Evolutionary conservation across 2,329 filamentous ascomycete genomes (phyloP).

Genomic region (Fusarium albidum): DNA sequence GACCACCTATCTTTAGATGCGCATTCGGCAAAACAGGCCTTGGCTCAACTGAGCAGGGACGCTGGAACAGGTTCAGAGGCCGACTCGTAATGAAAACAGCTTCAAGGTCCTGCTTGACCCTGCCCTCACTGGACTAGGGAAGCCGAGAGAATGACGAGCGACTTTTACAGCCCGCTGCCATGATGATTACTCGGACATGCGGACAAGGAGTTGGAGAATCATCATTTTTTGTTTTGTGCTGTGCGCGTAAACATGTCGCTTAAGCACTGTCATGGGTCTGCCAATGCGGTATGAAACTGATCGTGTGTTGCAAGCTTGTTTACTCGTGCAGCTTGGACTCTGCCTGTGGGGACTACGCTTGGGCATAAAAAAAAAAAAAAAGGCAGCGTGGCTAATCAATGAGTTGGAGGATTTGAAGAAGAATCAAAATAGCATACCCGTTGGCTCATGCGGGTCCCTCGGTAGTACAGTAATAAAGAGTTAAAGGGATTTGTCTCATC

Average conservation of each 20-base stretch:
- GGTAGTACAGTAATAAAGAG: not conserved
- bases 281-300: not conserved
- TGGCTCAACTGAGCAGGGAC: conserved; percentile 26
- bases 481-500: not conserved
- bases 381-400: not conserved
- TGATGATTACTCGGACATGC: conserved; percentile 8
- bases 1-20: conserved; percentile 9
- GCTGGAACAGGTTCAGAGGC: conserved; percentile 12
- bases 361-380: too few species aligned
- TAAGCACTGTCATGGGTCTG: not conserved
- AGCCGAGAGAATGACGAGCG: conserved; percentile 4
- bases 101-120: not conserved
- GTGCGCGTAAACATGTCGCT: not conserved
- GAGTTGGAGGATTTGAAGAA: too few species aligned
- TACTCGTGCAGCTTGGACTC: not conserved
- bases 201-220: conserved; percentile 9
- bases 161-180: conserved; percentile 5
- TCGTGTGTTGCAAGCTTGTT: not conserved
- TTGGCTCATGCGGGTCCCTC: too few species aligned
- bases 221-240: conserved; percentile 1
- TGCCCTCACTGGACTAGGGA: not conserved
- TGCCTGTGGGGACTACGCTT: not conserved
- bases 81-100: not conserved
- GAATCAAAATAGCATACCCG: too few species aligned
- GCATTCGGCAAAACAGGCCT: conserved; percentile 23